Evolutionary conservation across 495 filamentous ascomycete genomes (phyloP), one percentile per base, ranked within the genome.

Genomic region (Aspergillus carlsbadensis): DNA sequence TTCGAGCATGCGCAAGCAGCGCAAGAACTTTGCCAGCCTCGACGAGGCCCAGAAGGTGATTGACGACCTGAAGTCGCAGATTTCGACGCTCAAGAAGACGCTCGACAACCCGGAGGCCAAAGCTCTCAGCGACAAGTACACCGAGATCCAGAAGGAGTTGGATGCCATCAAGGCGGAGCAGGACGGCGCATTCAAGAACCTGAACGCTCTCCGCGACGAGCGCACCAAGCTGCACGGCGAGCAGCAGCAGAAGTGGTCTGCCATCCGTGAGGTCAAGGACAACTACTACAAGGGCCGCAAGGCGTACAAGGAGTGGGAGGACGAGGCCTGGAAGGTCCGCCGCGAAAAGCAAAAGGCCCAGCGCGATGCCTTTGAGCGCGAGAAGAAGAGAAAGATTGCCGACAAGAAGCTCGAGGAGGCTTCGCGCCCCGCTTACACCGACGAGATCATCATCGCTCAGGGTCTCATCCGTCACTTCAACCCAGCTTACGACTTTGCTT

Each of bases 21-120:
- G 88, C 71, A 98, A 96, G 84, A 86, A 82, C 70, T 96, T 98
- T 64, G 84, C 84, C 43, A 82, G 83, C 34, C 86, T 98, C 65
- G 89, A 93, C 17, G 86, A 89, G 35, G 75, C 80, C 18, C 88
- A 97, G 72, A 91, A 91, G 78, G 78, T 76, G 20, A 98, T 98
- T 66, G 87, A 92, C 66, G 84, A 88, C 34, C 69, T 92, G 53
- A 96, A 90, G 79, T 80, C 84, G 33, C 87, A 94, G 69, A 89
- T 97, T 59, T 83, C 92, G 50, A 86, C 89, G 56, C 83, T 95
- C 62, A 87, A 87, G 67, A 94, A 96, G 68, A 81, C 78, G 50
- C 78, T 96, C 65, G 92, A 96, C 58, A 89, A 96, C 71, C 91
- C 95, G n/a, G 93, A 96, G 70, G 81, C 89, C 51, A 92, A 90